phyloP scores from a whole-genome alignment of 2,329 filamentous ascomycete species.

The Colletotrichum sidae region DNA sequence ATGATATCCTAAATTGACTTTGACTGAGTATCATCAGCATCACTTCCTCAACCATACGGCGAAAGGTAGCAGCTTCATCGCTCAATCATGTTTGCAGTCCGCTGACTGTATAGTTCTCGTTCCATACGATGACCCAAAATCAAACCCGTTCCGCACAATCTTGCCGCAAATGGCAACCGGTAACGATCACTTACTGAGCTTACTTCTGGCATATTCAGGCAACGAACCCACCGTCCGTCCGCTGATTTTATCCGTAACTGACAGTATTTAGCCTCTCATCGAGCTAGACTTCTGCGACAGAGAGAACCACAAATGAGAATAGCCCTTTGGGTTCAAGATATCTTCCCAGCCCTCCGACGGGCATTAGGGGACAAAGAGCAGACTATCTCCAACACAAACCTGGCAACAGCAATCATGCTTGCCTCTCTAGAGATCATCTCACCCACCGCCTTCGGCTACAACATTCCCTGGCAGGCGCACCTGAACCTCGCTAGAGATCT shows the following conservation, averaged over 20 bases:
- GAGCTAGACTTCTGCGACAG: slow-evolving; percentile 79
- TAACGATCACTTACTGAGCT: slow-evolving; percentile 78
- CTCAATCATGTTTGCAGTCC: not conserved
- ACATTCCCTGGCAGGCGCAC: slow-evolving; percentile 84
- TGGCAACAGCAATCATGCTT: slow-evolving; percentile 88
- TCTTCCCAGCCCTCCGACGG: slow-evolving; percentile 78
- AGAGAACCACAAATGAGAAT: slow-evolving; percentile 82
- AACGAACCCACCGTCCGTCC: slow-evolving; percentile 14
- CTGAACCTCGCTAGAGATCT: slow-evolving; percentile 81
- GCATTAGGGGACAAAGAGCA: slow-evolving; percentile 71
- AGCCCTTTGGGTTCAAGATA: slow-evolving; percentile 82
- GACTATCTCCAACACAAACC: slow-evolving; percentile 76
- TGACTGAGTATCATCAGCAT: slow-evolving; percentile 48
- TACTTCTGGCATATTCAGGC: slow-evolving; percentile 81
- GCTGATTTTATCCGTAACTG: not conserved
- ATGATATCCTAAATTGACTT: not conserved
- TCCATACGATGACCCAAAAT: slow-evolving; percentile 62
- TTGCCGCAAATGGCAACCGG: slow-evolving; percentile 72
- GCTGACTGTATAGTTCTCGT: slow-evolving; percentile 53
- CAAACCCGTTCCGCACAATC: slow-evolving; percentile 64
- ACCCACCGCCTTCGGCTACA: slow-evolving; percentile 83
- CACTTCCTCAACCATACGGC: slow-evolving; percentile 85
- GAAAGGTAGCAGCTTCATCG: slow-evolving; percentile 57
- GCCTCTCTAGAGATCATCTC: slow-evolving; percentile 86
- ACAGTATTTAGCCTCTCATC: slow-evolving; percentile 72